Evolutionary conservation across 2,329 filamentous ascomycete species (phyloP).

Genomic region (Diaporthe vexans): DNA sequence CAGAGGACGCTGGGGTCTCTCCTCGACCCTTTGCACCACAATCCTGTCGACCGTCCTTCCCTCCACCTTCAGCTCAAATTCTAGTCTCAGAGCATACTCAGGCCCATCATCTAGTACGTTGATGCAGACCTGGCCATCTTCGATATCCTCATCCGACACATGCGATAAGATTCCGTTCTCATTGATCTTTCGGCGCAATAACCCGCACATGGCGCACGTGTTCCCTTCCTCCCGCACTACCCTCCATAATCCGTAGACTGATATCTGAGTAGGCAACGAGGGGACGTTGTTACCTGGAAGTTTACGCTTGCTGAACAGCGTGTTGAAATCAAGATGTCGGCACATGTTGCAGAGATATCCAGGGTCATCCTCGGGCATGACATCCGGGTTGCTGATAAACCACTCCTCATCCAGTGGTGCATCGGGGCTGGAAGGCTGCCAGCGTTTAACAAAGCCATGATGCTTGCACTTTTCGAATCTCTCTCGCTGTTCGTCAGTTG

Average conservation of each 20-base stretch:
- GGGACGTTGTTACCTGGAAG: background rate
- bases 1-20: background rate
- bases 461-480: background rate
- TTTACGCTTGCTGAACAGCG: background rate
- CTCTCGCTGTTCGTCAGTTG: background rate
- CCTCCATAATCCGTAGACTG: background rate
- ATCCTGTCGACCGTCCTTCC: background rate
- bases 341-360: background rate
- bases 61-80: background rate
- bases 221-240: background rate
- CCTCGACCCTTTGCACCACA: background rate
- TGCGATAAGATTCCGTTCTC: background rate
- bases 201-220: background rate
- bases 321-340: background rate
- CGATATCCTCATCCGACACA: background rate
- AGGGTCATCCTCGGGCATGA: background rate
- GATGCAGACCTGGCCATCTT: background rate
- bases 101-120: slow-evolving; percentile 1
- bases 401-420: slow-evolving; percentile 7
- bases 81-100: background rate
- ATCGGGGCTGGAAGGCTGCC: background rate
- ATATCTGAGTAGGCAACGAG: background rate
- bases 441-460: background rate
- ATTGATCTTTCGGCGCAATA: background rate
- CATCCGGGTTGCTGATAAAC: background rate